phyloP scores from a whole-genome alignment of 2,329 filamentous ascomycete genomes.

The Claviceps sp. region DNA sequence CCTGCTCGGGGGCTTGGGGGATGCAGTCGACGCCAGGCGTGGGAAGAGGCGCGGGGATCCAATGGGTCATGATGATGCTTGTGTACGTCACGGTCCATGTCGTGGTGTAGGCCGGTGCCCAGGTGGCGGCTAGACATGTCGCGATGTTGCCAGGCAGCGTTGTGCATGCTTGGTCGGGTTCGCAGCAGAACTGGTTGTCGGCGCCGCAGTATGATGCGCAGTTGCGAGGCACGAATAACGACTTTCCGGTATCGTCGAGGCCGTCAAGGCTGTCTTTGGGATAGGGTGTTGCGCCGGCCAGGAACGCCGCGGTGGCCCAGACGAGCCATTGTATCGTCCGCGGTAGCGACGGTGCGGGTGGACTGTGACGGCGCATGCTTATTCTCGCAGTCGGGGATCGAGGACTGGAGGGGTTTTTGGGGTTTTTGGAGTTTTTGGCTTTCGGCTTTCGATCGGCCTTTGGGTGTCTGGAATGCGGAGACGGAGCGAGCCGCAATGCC shows the following conservation, averaged over 20 bases:
- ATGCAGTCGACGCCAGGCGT: conserved; percentile 34
- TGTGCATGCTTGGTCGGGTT: conserved; percentile 33
- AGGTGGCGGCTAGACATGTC: conserved; percentile 28
- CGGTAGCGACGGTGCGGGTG: conserved; percentile 3
- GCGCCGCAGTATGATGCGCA: conserved; percentile 42
- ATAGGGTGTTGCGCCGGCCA: conserved; percentile 30
- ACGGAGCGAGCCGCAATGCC: not conserved
- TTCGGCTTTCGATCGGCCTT: no score
- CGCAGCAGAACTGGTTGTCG: conserved; percentile 43
- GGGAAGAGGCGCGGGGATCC: conserved; percentile 30
- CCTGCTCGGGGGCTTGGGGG: conserved; percentile 38
- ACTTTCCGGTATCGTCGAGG: conserved; percentile 30
- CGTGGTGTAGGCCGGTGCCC: conserved; percentile 30
- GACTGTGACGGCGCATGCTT: conserved; percentile 1
- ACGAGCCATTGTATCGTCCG: conserved; percentile 14
- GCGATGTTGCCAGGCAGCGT: conserved; percentile 35
- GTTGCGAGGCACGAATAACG: conserved; percentile 22
- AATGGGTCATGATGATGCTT: conserved; percentile 40
- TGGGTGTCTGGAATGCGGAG: conserved; percentile 5
- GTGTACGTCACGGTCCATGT: conserved; percentile 52
- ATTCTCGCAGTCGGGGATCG: not conserved
- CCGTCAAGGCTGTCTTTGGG: conserved; percentile 35
- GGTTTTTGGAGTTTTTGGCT: no score
- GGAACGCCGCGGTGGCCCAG: conserved; percentile 20
- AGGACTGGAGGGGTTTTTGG: no score